A percentile compares a stretch with the other conserved stretches of the same genome.
Conservation (phyloP, 1,284 basidiomycete genomes). For the Leccinum pachyderme region DNA sequence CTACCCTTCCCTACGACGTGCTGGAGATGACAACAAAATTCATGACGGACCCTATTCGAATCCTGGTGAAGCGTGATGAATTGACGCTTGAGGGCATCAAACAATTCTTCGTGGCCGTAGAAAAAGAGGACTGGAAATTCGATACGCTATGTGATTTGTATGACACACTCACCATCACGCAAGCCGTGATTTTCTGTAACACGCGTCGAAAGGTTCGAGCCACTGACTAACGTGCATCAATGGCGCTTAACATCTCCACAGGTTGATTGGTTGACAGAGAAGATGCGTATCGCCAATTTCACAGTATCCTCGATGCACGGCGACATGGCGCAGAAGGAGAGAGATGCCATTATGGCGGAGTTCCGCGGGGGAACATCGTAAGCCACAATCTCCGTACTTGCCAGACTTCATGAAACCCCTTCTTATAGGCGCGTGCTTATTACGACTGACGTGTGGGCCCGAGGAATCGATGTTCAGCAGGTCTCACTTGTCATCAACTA, state of each 20-base stretch:
- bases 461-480: constrained; percentile 98
- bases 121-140: constrained; percentile 99
- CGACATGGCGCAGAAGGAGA: constrained; percentile 98
- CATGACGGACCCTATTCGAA: constrained; percentile 99
- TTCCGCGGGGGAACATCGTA: constrained; percentile 93
- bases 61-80: constrained; percentile 99
- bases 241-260: constrained; percentile 32
- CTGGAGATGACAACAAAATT: constrained; percentile 99
- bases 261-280: constrained; percentile 99
- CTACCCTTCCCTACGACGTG: constrained; percentile 96
- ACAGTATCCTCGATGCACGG: constrained; percentile 98
- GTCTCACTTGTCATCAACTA: constrained; percentile 99
- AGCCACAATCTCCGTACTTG: constrained; percentile 34
- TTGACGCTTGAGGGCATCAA: constrained; percentile 99
- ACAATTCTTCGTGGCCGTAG: constrained; percentile 99
- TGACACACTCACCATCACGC: constrained; percentile 98
- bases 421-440: constrained; percentile 81
- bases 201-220: constrained; percentile 85
- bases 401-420: constrained; percentile 8
- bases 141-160: constrained; percentile 98
- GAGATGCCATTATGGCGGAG: constrained; percentile 98
- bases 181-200: constrained; percentile 99
- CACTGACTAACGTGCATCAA: neutral
- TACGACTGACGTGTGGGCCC: constrained; percentile 97
- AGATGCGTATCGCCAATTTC: constrained; percentile 96